Base-by-base conservation (phyloP, 2,329 filamentous ascomycete genomes). In the Trichoderma oligosporum region DNA sequence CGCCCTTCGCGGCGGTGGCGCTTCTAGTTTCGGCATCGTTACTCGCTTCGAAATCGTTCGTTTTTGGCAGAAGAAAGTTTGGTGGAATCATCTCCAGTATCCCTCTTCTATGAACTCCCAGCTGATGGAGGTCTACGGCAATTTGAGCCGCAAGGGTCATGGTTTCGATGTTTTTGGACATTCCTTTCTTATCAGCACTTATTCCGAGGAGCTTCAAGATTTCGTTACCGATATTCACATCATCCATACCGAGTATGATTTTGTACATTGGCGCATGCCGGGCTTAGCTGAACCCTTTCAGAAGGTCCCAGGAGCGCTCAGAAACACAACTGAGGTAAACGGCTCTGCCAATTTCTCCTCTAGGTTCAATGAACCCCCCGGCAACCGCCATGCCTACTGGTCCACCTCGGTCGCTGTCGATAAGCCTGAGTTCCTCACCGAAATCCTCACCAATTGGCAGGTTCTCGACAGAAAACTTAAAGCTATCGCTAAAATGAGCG, bases 1-100 rank as follows among this genome's bases (percentile, higher is more conserved):
- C 63, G 77, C 77, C 2, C 66, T 78, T 6, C 71, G 72, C 29
- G 74, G 74, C 16, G 77, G 77, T 18, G 69, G 71, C 9, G 71
- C 70, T 39, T 27, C 54, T 12, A 80, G 76, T 60, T 75, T 76
- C 24, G 76, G 74, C 49, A 63, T 70, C 52, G 61, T 67, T 4
- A 70, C 71, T 4, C 58, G 66, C 39, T 69, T 70, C 54, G 63
- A 71, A 60, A 51, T 71, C 38, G 58, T 56, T 4, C 65, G 66
- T 0, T 72, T 70, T 11, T 52, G 51, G 2, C 66, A 69, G 52
- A 62, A 65, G 3, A 62, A 64, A 12, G 8, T 72, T 4, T 73
- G 71, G 71, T 51, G 61, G n/a, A 53, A 57, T 20, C 63, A 58
- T 2, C 7, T 63, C 1, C 53, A 65, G 9, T 67, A 60, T 11